Base-by-base conservation (phyloP, 352 stramenopile species). In the Poterioochromonas sp. region DNA sequence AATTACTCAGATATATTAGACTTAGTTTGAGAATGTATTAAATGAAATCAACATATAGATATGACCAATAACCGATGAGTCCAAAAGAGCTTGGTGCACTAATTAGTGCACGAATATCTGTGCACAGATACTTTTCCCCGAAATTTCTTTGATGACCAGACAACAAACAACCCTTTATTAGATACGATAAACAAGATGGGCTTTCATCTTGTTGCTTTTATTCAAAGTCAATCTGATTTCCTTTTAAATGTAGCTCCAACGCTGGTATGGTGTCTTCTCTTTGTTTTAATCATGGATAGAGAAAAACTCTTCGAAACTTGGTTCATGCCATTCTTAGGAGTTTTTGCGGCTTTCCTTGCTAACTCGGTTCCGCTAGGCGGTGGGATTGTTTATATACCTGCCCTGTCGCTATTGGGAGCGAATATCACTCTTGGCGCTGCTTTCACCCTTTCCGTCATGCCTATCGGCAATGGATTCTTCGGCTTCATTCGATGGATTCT, bases 351-450 rank as follows among this genome's bases (percentile, higher is more conserved):
- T n/a, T 40, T 40, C 12, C 29, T 73, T 1, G 22, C 63, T 43
- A 73, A 73, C 32, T 40, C 63, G 2, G 63, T 73, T 47, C 63
- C 63, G 2, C 12, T 73, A 29, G 63, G 63, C 29, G 63, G 63
- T 12, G 63, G 63, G 2, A 73, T 73, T 49, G 40, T 73, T 32
- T 73, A 73, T 73, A 73, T 73, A 15, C 63, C 63, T 73, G 63
- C 40, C 18, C 37, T 73, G 2, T 40, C 20, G 29, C 35, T 73
- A 43, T 49, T 73, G 20, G 63, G 63, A 12, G 63, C 37, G 3
- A 47, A 73, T 49, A 47, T 73, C 29, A 26, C 8, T 5, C 32
- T 73, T 5, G 63, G 63, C 3, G 63, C 37, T 49, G 11, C 18
- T 22, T 73, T 73, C 37, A 73, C 20, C 29, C 2, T 73, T 15